A percentile compares a stretch with the other conserved stretches of the same genome.
Conservation (phyloP, 768 basidiomycete species). For the Boletus reticulatus region DNA sequence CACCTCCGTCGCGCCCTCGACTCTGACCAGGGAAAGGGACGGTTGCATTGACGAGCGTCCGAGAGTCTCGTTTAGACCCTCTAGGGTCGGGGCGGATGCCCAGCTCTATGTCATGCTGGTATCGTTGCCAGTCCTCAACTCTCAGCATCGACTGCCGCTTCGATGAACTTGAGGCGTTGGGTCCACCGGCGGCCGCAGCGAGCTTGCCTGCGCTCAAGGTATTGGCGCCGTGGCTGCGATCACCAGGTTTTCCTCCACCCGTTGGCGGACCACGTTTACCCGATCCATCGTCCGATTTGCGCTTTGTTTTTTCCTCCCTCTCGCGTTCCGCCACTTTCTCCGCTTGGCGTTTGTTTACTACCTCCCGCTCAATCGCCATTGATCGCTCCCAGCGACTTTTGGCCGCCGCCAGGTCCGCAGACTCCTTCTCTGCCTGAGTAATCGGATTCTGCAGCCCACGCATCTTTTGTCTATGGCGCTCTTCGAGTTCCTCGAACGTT, state of each 20-base stretch:
- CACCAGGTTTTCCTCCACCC: constrained; percentile 33
- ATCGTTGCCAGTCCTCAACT: constrained; percentile 83
- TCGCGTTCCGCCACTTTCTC: constrained; percentile 56
- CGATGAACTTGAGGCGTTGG: constrained; percentile 38
- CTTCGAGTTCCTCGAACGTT: constrained; percentile 85
- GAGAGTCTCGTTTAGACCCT: constrained; percentile 25
- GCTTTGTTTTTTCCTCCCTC: constrained; percentile 48
- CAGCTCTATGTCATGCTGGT: constrained; percentile 52
- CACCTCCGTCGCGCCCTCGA: constrained; percentile 16
- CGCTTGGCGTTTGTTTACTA: constrained; percentile 67
- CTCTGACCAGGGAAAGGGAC: constrained; percentile 35
- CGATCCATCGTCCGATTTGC: constrained; percentile 42
- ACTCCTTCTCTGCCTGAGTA: constrained; percentile 75
- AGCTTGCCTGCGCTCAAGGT: constrained; percentile 60
- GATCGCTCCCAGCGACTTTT: constrained; percentile 81
- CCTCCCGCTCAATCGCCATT: constrained; percentile 70
- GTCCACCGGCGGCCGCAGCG: constrained; percentile 37
- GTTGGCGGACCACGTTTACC: constrained; percentile 35
- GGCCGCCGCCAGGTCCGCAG: constrained; percentile 72
- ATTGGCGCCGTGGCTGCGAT: constrained; percentile 35
- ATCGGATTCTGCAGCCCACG: constrained; percentile 79
- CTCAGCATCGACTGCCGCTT: constrained; percentile 73
- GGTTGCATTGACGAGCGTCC: constrained; percentile 16
- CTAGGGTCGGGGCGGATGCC: constrained; percentile 27
- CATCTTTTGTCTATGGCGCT: constrained; percentile 84